These are phyloP conservation scores for Coemansia sp. DNA, from an alignment of 192 early-diverging fungal genomes.

Conservation along the genomic window DNA sequence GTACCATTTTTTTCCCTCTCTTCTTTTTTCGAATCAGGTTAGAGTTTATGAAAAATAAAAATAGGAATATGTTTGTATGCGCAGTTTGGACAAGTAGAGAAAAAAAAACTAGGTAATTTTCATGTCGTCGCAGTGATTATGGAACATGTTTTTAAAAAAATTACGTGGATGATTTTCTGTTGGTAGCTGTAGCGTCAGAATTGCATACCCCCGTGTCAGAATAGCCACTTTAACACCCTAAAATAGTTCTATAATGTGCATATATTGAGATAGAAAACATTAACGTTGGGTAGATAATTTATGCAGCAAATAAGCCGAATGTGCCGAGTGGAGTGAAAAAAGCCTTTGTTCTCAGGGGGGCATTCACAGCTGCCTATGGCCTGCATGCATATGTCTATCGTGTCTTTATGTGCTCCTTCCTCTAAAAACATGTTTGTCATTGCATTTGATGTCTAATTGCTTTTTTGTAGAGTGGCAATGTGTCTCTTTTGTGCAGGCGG, in stretches of 20 bases:
- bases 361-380: background rate
- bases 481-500: background rate
- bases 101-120: background rate
- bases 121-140: background rate
- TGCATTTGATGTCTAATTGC: background rate
- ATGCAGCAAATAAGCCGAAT: conserved; percentile 5
- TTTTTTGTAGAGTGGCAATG: background rate
- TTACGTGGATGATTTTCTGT: background rate
- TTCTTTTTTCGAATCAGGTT: no score
- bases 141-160: background rate
- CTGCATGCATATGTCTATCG: background rate
- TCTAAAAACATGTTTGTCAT: background rate
- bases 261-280: background rate
- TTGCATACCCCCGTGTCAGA: background rate
- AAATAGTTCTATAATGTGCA: background rate
- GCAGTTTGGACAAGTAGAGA: background rate
- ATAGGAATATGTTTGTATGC: no score
- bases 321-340: background rate
- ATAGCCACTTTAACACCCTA: background rate
- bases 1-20: background rate
- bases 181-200: background rate
- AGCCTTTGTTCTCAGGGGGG: background rate
- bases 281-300: background rate
- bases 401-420: background rate
- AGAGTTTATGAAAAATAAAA: no score